Evolutionary conservation across 345 rosid genomes (phyloP), one percentile per base, ranked within the genome.

Genomic region (Eutrema japonicum): DNA sequence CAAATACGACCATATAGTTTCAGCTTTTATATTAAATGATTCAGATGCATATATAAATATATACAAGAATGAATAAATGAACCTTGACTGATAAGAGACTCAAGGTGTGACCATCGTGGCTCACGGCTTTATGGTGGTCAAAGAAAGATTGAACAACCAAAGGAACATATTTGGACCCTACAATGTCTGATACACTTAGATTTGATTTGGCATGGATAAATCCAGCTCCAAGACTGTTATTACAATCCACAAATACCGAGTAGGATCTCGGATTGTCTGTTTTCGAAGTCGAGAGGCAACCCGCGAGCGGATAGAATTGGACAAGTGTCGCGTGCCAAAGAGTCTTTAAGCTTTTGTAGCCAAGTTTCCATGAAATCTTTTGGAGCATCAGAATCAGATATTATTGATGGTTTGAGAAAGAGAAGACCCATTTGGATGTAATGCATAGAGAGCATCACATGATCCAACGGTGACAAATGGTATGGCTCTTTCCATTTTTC

Each of bases 401-500:
- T 5, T 37, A 10, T 1, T 10, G 82, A 51, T 46, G 87, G 90
- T 68, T 90, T 91, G 74, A 74, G 65, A 50, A 76, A 90, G 45
- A 76, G 74, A 45, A 86, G 89, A 40, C 96, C 96, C 40, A 81
- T 87, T 55, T 93, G 97, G 77, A 89, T 86, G 71, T 90, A 87
- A 0, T 86, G 80, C 0, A 70, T 43, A 3, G 93, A 67, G 18
- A 93, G 77, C 82, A 90, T 49, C 10, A 60, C 30, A 18, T 85
- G 86, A 48, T 87, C 96, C 83, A 86, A 59, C 18, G 81, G 79
- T 4, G 85, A 26, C 46, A 93, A 37, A 73, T 89, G 64, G 46
- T 50, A 76, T 6, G 92, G 92, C 11, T 82, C 77, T 61, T 68
- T 78, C 8, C 56, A 80, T 48, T 72, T 82, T n/a, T 82, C 79